Evolutionary conservation across 2,329 filamentous ascomycete species (phyloP).

Genomic region (Apiospora koreana): DNA sequence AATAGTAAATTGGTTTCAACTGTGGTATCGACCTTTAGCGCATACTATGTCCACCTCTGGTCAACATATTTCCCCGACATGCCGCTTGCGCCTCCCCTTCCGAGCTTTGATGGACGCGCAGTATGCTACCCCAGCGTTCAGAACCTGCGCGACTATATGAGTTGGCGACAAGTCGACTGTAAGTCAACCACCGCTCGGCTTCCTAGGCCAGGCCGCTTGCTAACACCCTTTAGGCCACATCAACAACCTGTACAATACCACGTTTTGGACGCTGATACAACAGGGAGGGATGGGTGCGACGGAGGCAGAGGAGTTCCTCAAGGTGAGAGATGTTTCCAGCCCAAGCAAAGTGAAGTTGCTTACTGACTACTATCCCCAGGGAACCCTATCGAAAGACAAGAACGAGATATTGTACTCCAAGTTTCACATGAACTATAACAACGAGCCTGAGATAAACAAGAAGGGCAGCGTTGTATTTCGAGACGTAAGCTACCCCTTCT

Average conservation of each 20-base stretch:
- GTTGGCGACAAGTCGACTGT: slow-evolving; percentile 98
- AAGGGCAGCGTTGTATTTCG: slow-evolving; percentile 92
- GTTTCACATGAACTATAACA: slow-evolving; percentile 97
- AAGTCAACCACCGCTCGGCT: slow-evolving; percentile 33
- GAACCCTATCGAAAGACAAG: slow-evolving; percentile 83
- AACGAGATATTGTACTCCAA: slow-evolving; percentile 91
- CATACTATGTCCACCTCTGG: slow-evolving; percentile 87
- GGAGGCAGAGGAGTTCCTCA: slow-evolving; percentile 79
- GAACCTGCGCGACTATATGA: slow-evolving; percentile 92
- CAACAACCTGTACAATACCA: slow-evolving; percentile 98
- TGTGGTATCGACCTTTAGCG: slow-evolving; percentile 89
- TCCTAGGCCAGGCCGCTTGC: neutral
- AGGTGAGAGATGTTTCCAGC: slow-evolving; percentile 48
- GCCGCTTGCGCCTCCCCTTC: slow-evolving; percentile 71
- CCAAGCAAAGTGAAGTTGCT: no score
- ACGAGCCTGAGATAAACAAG: slow-evolving; percentile 87
- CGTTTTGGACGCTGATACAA: slow-evolving; percentile 88
- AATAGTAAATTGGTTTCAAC: slow-evolving; percentile 86
- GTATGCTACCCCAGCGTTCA: slow-evolving; percentile 83
- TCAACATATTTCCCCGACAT: slow-evolving; percentile 70
- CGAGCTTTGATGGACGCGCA: slow-evolving; percentile 89
- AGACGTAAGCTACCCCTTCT: slow-evolving; percentile 55
- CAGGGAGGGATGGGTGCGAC: slow-evolving; percentile 73
- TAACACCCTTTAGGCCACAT: slow-evolving; percentile 70
- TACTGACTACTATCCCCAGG: slow-evolving; percentile 49